Evolutionary conservation across 2,329 filamentous ascomycete species (phyloP), one percentile per base, ranked within the genome.

Genomic region (Colletotrichum chlorophyti): DNA sequence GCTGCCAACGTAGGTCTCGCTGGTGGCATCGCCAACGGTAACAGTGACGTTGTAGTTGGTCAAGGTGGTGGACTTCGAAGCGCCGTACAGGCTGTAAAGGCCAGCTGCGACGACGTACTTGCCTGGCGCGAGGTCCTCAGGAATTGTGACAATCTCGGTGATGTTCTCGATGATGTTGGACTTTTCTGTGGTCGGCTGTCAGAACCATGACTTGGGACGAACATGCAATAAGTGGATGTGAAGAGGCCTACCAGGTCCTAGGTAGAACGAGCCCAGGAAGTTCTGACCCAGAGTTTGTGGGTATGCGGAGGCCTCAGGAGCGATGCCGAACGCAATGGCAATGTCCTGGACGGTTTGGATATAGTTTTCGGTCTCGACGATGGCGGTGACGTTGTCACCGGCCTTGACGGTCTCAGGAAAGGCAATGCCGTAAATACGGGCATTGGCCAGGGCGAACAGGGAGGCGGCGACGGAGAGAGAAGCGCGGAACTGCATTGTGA

Each of bases 261-360:
- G 70, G 59, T 75, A 75, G 42, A 68, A 63, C 1, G 69, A 72
- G 12, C 62, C 61, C 2, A 67, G 24, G 23, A 70, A 66, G 2
- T 23, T 46, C 6, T 23, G 17, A 15, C 76, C 76, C 0, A 79
- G 65, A 5, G 64, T 63, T 8, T 57, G 54, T 0, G 65, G 64
- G 59, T 62, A 71, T 5, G 63, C 71, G 2, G 64, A 58, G 8
- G 61, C 64, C 7, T 54, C 40, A 1, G 64, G 43, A 4, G 61
- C 46, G 60, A 70, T 73, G 32, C 79, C 79, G 62, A 78, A 78
- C 24, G 73, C 76, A 9, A 80, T 71, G 49, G 77, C 71, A 3
- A 81, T 67, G 60, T 82, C 78, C 62, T 71, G 66, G 26, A 79
- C 74, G 48, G 68, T 52, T 65, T 81, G 78, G 66, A 78, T 76